Conservation (phyloP, 164 flowering plant genomes). For the Kingdonia uniflora region DNA sequence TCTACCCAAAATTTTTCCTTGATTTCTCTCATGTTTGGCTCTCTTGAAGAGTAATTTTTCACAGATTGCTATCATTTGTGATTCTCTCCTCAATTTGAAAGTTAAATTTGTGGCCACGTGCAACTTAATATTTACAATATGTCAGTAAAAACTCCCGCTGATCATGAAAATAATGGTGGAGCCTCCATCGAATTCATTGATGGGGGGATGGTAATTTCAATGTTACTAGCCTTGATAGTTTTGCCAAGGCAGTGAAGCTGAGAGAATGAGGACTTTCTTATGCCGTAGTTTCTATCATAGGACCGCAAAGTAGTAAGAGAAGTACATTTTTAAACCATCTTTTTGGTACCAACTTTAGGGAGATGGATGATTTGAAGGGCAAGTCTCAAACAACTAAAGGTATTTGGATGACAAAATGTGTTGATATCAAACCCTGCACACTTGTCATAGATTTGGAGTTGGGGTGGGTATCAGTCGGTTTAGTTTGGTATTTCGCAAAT, state of each 20-base stretch:
- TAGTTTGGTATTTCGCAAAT: too few relatives aligned
- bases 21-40: too few relatives aligned
- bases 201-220: conserved; percentile 85
- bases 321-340: conserved; percentile 84
- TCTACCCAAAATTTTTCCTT: too few relatives aligned
- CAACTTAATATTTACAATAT: too few relatives aligned
- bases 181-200: conserved; percentile 82
- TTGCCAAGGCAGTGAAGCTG: conserved; percentile 63
- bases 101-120: too few relatives aligned
- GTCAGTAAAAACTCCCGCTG: too few relatives aligned
- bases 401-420: conserved; percentile 84
- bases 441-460: conserved; percentile 95
- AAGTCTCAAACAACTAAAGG: conserved; percentile 97
- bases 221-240: conserved; percentile 49
- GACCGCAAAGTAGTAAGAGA: conserved; percentile 97
- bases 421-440: conserved; percentile 80
- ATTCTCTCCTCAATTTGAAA: too few relatives aligned
- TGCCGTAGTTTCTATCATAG: conserved; percentile 96
- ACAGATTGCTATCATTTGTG: too few relatives aligned
- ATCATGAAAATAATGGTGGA: conserved; percentile 25
- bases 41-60: too few relatives aligned
- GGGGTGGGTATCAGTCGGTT: too few relatives aligned
- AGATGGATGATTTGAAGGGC: conserved; percentile 95
- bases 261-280: conserved; percentile 92
- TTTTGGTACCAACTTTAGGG: conserved; percentile 76